A percentile compares a stretch with the other conserved stretches of the same genome.
These are phyloP conservation scores for Sindora glabra DNA, from an alignment of 306 rosid species.

Conservation along the genomic window DNA sequence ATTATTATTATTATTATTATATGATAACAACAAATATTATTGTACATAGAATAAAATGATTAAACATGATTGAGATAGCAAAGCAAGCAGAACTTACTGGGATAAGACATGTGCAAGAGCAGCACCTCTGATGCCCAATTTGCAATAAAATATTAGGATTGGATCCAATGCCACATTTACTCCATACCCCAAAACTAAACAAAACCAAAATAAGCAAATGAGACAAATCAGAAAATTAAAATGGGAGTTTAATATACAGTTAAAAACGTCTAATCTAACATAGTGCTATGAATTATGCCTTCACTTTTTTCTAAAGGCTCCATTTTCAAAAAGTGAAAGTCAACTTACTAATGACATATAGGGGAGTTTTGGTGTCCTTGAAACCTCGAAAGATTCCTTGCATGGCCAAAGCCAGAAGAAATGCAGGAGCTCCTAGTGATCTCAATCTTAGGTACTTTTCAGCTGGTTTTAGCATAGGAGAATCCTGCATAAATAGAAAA, in stretches of 20 bases:
- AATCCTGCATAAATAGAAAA: constrained; percentile 30
- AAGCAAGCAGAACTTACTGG: constrained; percentile 59
- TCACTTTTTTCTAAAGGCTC: too few species aligned
- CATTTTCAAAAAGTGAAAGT: too few species aligned
- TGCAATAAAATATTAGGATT: constrained; percentile 59
- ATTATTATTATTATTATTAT: too few species aligned
- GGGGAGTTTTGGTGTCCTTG: constrained; percentile 92
- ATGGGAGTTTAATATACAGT: neutral
- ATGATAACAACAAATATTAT: neutral
- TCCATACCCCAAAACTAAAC: constrained; percentile 58
- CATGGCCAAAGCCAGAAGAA: constrained; percentile 97
- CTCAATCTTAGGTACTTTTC: constrained; percentile 69
- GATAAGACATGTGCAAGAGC: constrained; percentile 91
- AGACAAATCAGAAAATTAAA: neutral
- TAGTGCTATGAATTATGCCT: too few species aligned
- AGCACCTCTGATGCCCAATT: constrained; percentile 83
- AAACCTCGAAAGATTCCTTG: constrained; percentile 96
- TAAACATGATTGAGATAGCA: neutral
- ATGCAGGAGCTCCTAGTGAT: constrained; percentile 93
- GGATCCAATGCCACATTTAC: constrained; percentile 74
- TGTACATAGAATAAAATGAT: neutral
- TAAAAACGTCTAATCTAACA: neutral
- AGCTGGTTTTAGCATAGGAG: constrained; percentile 78
- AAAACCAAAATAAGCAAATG: constrained; percentile 1
- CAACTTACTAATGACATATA: constrained; percentile 74